Conservation (phyloP, 805 yeast species). For the Candida michaelii region DNA sequence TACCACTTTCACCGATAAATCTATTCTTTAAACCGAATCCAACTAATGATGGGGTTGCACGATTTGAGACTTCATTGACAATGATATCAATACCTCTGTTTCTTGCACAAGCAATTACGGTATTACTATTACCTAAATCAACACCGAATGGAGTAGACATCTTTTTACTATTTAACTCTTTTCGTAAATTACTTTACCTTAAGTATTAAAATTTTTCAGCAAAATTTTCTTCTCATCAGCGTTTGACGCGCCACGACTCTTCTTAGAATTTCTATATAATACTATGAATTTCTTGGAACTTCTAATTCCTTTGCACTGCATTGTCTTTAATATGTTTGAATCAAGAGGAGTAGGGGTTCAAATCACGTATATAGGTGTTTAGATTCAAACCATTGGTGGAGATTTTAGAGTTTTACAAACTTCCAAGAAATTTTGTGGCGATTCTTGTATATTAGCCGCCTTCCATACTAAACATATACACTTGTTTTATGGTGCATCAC, state of each 20-base stretch:
- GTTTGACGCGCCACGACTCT: constrained; percentile 8
- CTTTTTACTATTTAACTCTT: constrained; percentile 15
- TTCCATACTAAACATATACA: too few species aligned
- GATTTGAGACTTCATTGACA: constrained; percentile 97
- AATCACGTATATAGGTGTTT: too few species aligned
- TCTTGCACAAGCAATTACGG: constrained; percentile 93
- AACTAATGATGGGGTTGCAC: constrained; percentile 88
- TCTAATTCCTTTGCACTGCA: too few species aligned
- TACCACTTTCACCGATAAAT: constrained; percentile 92
- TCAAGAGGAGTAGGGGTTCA: background rate
- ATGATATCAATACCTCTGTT: constrained; percentile 98
- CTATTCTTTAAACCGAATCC: constrained; percentile 91
- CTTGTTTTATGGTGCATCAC: too few species aligned
- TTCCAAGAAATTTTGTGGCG: too few species aligned
- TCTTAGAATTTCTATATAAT: constrained; percentile 8
- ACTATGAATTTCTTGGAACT: background rate
- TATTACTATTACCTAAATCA: constrained; percentile 93
- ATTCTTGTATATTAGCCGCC: too few species aligned
- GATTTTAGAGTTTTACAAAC: too few species aligned
- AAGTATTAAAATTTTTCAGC: constrained; percentile 7
- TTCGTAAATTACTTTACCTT: background rate
- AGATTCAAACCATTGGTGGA: too few species aligned
- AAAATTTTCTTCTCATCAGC: constrained; percentile 7
- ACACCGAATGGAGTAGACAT: constrained; percentile 97
- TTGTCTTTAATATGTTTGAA: background rate